These are phyloP conservation scores for Anthracocystis setariae DNA, from an alignment of 1,284 basidiomycete genomes.

Conservation along the genomic window DNA sequence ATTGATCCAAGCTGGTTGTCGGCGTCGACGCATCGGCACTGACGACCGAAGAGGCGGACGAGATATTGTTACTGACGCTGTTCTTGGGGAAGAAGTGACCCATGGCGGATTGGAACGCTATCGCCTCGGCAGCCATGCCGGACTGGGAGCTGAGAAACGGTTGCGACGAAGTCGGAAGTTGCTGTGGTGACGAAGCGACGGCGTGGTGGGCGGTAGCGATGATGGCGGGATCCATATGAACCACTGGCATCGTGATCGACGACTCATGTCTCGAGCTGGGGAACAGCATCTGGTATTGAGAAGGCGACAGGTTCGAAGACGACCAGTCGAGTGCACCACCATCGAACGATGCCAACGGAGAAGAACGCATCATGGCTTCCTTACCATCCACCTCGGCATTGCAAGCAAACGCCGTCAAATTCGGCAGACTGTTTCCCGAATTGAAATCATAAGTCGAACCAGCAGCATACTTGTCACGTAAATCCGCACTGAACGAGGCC, in stretches of 20 bases:
- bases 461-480: constrained; percentile 16
- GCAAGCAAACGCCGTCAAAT: constrained; percentile 21
- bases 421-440: constrained; percentile 10
- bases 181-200: constrained; percentile 3
- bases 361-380: constrained; percentile 8
- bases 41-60: constrained; percentile 12
- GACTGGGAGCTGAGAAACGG: constrained; percentile 18
- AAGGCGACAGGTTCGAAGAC: constrained; percentile 14
- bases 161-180: not conserved
- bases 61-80: too few relatives aligned
- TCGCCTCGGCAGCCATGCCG: constrained; percentile 26
- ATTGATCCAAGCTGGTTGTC: constrained; percentile 32
- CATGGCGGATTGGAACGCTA: constrained; percentile 37
- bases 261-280: not conserved
- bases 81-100: constrained; percentile 46
- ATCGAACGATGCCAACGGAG: constrained; percentile 26
- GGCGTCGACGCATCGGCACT: constrained; percentile 23
- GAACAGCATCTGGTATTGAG: constrained; percentile 35
- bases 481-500: constrained; percentile 21
- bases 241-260: constrained; percentile 3
- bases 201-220: constrained; percentile 12
- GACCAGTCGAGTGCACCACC: constrained; percentile 45
- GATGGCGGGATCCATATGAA: constrained; percentile 19
- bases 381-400: constrained; percentile 23
- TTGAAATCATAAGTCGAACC: not conserved